Percentiles rank a stretch among this genome's conserved stretches.
Evolutionary conservation across 208 protist genomes (phyloP).

Genomic region (Trypanosoma avium): DNA sequence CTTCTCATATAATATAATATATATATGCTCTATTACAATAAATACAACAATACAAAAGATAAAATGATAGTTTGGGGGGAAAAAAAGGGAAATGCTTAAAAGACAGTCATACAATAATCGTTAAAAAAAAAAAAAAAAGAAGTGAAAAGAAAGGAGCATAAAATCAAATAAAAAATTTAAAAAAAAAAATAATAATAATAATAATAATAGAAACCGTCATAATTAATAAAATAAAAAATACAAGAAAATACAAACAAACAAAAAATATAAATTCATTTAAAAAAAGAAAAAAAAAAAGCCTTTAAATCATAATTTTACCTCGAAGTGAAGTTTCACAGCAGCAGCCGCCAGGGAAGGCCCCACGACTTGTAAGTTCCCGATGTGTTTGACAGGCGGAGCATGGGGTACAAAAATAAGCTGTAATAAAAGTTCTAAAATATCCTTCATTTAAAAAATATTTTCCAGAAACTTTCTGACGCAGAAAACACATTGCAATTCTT

Average conservation of each 20-base stretch:
- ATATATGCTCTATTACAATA: no score
- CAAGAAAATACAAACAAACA: no score
- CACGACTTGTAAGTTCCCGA: constrained; percentile 21
- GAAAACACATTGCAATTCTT: not conserved
- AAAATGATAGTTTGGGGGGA: no score
- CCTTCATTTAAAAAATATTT: constrained; percentile 17
- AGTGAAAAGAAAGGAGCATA: no score
- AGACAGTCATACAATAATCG: no score
- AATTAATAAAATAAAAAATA: not conserved
- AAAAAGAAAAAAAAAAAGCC: no score
- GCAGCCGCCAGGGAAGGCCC: constrained; percentile 8
- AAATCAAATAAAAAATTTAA: no score
- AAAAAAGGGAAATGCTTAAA: no score
- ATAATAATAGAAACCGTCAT: constrained; percentile 3
- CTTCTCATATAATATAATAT: no score
- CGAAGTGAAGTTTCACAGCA: constrained; percentile 2
- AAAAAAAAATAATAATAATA: constrained; percentile 18
- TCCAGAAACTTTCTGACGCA: constrained; percentile 13
- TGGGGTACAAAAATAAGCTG: constrained; percentile 3
- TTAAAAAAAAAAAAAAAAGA: no score
- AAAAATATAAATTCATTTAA: no score
- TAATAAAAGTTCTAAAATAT: not conserved
- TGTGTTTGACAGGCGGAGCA: constrained; percentile 33
- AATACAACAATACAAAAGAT: no score
- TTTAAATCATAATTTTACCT: not conserved